A percentile compares a stretch with the other conserved stretches of the same genome.
These are phyloP conservation scores for Boletus rufocinnamomeus DNA, from an alignment of 768 basidiomycete species.

Conservation along the genomic window DNA sequence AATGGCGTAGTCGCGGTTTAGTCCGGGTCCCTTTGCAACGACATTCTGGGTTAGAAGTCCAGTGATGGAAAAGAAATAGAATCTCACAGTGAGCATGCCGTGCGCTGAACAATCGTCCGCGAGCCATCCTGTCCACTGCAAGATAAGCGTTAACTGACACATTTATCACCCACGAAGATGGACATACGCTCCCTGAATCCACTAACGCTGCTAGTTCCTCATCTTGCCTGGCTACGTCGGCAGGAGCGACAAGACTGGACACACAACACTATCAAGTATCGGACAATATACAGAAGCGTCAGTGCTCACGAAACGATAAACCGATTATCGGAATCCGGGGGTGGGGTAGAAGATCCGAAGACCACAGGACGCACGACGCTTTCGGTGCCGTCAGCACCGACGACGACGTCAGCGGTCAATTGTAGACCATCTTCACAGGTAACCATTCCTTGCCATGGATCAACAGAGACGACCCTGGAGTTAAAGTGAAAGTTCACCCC, in stretches of 20 bases:
- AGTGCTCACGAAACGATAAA: conserved; percentile 18
- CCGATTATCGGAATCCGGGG: conserved; percentile 16
- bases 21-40: conserved; percentile 12
- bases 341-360: conserved; percentile 17
- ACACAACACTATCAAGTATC: neutral
- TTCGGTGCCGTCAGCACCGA: conserved; percentile 62
- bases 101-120: conserved; percentile 23
- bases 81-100: conserved; percentile 23
- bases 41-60: neutral
- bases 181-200: conserved; percentile 16
- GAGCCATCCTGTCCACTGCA: conserved; percentile 27
- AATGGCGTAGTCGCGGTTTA: conserved; percentile 19
- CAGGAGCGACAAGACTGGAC: conserved; percentile 21
- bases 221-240: conserved; percentile 19
- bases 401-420: conserved; percentile 50
- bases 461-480: conserved; percentile 36
- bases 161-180: neutral
- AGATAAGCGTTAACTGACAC: neutral
- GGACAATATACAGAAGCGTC: neutral
- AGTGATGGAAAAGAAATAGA: neutral
- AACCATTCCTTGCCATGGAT: conserved; percentile 33
- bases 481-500: conserved; percentile 52
- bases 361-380: conserved; percentile 44
- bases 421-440: conserved; percentile 44
- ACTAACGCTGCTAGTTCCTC: conserved; percentile 17